Conservation (phyloP, 768 basidiomycete species). For the Obba rivulosa region DNA sequence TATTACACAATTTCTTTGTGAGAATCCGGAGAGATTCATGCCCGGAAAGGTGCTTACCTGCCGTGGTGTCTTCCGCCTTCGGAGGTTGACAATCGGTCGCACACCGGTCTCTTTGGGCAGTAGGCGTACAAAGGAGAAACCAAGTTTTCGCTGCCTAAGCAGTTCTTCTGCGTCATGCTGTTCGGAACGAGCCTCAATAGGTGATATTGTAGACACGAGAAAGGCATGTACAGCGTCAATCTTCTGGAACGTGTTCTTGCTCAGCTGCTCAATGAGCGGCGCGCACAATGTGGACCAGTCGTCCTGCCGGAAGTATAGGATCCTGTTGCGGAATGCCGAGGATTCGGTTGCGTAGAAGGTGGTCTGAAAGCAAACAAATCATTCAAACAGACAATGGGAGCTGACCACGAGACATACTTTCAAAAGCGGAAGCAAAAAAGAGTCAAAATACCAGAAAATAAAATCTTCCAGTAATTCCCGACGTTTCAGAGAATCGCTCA, state of each 20-base stretch:
- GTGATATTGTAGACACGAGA: neutral
- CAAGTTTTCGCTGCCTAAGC: slow-evolving; percentile 65
- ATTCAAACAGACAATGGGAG: neutral
- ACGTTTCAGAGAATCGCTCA: slow-evolving; percentile 69
- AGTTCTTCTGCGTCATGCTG: slow-evolving; percentile 64
- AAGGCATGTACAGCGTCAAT: slow-evolving; percentile 52
- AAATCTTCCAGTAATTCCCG: slow-evolving; percentile 83
- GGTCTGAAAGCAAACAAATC: slow-evolving; percentile 45
- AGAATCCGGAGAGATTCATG: no score
- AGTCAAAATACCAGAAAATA: slow-evolving; percentile 92
- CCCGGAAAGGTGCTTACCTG: slow-evolving; percentile 18
- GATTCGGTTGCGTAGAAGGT: slow-evolving; percentile 95
- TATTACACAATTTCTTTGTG: slow-evolving; percentile 9
- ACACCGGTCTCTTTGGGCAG: slow-evolving; percentile 95
- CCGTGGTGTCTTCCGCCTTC: slow-evolving; percentile 40
- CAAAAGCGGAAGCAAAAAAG: slow-evolving; percentile 72
- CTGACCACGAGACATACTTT: slow-evolving; percentile 47
- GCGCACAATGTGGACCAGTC: slow-evolving; percentile 85
- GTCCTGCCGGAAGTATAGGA: slow-evolving; percentile 91
- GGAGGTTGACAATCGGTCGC: slow-evolving; percentile 89
- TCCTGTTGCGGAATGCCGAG: slow-evolving; percentile 71
- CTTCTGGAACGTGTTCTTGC: slow-evolving; percentile 61
- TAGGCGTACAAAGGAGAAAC: slow-evolving; percentile 81
- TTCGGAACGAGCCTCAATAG: neutral
- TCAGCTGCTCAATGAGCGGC: slow-evolving; percentile 76